Percentiles rank a stretch among this genome's conserved stretches.
Evolutionary conservation across 495 filamentous ascomycete genomes (phyloP).

Genomic region (Tuber magnatum): DNA sequence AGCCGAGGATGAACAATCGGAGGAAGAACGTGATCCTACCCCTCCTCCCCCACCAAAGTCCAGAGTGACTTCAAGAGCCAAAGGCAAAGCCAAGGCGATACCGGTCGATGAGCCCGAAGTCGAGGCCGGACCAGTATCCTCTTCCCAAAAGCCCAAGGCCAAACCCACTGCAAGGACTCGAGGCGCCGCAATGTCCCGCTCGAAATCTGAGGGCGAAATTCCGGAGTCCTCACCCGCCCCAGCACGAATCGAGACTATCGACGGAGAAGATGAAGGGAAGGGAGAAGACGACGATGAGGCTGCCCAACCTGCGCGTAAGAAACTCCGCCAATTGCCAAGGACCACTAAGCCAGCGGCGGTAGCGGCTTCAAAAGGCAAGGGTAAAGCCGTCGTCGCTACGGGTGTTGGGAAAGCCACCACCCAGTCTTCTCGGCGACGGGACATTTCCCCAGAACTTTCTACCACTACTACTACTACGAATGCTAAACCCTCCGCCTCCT

Average conservation of each 20-base stretch:
- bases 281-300: conserved; percentile 13
- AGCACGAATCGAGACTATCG: conserved; percentile 5
- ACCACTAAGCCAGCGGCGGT: conserved; percentile 11
- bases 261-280: conserved; percentile 25
- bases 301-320: conserved; percentile 18
- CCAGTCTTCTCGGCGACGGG: background rate
- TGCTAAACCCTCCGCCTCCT: conserved; percentile 5
- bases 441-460: conserved; percentile 4
- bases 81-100: conserved; percentile 32
- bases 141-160: conserved; percentile 20
- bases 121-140: conserved; percentile 32
- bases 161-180: conserved; percentile 23
- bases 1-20: conserved; percentile 37
- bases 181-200: background rate
- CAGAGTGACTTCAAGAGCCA: conserved; percentile 12
- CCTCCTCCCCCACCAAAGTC: conserved; percentile 15
- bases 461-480: background rate
- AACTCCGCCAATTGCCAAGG: conserved; percentile 13
- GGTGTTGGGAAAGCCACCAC: conserved; percentile 10
- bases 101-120: conserved; percentile 31
- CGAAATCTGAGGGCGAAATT: background rate
- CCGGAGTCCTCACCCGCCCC: conserved; percentile 4
- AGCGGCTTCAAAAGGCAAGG: conserved; percentile 26
- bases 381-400: conserved; percentile 38
- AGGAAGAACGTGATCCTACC: conserved; percentile 17